Base-by-base conservation (phyloP, 2,329 filamentous ascomycete genomes). In the Xylaria digitata region DNA sequence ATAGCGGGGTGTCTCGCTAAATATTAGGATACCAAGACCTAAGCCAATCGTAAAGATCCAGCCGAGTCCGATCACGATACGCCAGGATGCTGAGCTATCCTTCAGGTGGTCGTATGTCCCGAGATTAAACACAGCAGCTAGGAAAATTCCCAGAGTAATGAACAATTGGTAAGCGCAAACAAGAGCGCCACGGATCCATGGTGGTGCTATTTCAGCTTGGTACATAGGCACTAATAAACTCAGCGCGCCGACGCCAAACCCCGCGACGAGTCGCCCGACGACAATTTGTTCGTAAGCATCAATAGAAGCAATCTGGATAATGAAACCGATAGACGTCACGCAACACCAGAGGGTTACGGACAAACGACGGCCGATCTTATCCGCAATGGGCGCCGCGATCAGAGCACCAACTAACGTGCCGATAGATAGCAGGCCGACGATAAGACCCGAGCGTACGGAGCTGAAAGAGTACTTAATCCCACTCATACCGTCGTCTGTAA, bases 141-240 rank as follows among this genome's bases (percentile, higher is more conserved):
- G 78, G 78, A 85, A 88, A 72, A 92, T 92, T 30, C 90, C 90
- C 52, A 91, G 79, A 0, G 89, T 92, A 77, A 92, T 91, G 79
- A 92, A 89, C 3, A 92, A 82, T 79, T 92, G 90, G 77, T 92
- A 92, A 13, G 84, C 85, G 53, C 85, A 85, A 55, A 92, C 87
- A 69, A 92, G 83, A 4, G 87, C 83, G 62, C 89, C 90, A 70
- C 90, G 85, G 56, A 92, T 87, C 76, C 87, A 88, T 15, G 87
- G 84, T 0, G 90, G 90, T 0, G 88, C 87, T 6, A 86, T 90
- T 78, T 93, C 90, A n/a, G 86, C 86, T 73, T 92, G 89, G 75
- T 91, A 92, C 87, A 92, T 89, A n/a, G 89, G 89, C 0, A 90
- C 88, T 13, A 89, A 78, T 5, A 91, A 85, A 9, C 86, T 89